These are phyloP conservation scores for Penicillium polonicum DNA, from an alignment of 2,329 filamentous ascomycete species.

Conservation along the genomic window DNA sequence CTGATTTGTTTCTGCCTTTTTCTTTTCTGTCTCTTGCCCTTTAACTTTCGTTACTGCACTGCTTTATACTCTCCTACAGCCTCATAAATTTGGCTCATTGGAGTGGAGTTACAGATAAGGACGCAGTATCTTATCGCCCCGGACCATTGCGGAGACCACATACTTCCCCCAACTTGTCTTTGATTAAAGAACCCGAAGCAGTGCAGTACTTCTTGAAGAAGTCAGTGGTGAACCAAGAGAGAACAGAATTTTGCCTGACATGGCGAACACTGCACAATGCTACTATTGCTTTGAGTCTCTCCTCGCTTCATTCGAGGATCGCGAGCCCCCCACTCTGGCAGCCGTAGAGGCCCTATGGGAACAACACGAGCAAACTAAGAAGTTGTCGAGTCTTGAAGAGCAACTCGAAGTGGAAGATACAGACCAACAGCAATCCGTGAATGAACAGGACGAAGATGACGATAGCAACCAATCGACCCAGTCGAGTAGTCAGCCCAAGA, in stretches of 20 bases:
- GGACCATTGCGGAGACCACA: constrained; percentile 11
- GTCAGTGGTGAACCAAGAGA: neutral
- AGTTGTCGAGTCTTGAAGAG: constrained; percentile 37
- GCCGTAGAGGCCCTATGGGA: constrained; percentile 70
- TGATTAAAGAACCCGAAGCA: constrained; percentile 9
- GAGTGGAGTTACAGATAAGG: constrained; percentile 7
- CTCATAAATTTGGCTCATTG: neutral
- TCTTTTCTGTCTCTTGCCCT: neutral
- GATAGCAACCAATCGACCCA: constrained; percentile 8
- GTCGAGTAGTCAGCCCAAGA: constrained; percentile 19
- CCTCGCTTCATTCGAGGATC: constrained; percentile 69
- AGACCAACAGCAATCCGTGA: constrained; percentile 10
- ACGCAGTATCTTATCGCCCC: constrained; percentile 19
- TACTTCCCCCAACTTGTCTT: constrained; percentile 2
- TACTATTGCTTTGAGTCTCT: constrained; percentile 91
- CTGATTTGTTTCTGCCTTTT: neutral
- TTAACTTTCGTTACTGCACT: neutral
- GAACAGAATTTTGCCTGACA: constrained; percentile 39
- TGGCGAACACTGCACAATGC: constrained; percentile 85
- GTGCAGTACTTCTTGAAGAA: neutral
- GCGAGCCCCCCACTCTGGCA: constrained; percentile 64
- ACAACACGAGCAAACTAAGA: constrained; percentile 47
- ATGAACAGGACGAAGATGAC: constrained; percentile 31
- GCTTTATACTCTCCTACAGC: neutral
- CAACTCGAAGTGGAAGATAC: constrained; percentile 20